Evolutionary conservation across 2,329 filamentous ascomycete genomes (phyloP).

Genomic region (Emericellopsis atlantica): DNA sequence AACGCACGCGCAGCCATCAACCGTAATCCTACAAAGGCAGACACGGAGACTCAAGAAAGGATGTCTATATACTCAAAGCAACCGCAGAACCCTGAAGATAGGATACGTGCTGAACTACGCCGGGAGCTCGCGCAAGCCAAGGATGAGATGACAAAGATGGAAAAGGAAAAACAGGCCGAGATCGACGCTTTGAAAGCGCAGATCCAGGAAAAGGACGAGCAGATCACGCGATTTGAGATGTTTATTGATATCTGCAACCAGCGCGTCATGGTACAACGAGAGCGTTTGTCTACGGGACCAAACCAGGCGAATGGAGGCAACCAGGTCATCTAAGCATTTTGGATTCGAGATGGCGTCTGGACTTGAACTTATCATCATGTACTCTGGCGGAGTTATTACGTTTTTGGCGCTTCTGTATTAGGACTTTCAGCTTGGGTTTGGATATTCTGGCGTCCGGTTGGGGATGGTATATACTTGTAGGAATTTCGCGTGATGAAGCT

Average conservation of each 20-base stretch:
- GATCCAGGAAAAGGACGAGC: slow-evolving; percentile 49
- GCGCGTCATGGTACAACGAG: slow-evolving; percentile 50
- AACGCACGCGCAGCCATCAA: slow-evolving; percentile 56
- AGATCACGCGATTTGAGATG: slow-evolving; percentile 53
- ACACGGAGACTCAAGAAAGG: slow-evolving; percentile 43
- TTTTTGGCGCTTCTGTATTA: no score
- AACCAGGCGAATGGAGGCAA: background rate
- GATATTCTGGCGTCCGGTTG: no score
- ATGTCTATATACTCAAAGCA: slow-evolving; percentile 55
- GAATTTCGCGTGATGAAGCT: no score
- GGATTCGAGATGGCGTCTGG: background rate
- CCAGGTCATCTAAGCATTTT: background rate
- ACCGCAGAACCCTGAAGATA: slow-evolving; percentile 48
- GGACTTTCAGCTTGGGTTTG: no score
- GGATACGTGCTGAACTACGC: slow-evolving; percentile 48
- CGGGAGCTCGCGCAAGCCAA: slow-evolving; percentile 45
- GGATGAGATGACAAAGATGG: slow-evolving; percentile 41
- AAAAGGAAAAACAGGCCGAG: slow-evolving; percentile 43
- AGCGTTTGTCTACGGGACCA: slow-evolving; percentile 25
- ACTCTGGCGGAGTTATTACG: no score
- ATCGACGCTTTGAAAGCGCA: slow-evolving; percentile 45
- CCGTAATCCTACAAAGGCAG: slow-evolving; percentile 50
- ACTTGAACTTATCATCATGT: no score
- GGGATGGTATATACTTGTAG: no score
- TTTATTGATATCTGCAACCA: slow-evolving; percentile 60